Evolutionary conservation across 495 filamentous ascomycete species (phyloP), one percentile per base, ranked within the genome.

Genomic region (Umbilicaria muhlenbergii): DNA sequence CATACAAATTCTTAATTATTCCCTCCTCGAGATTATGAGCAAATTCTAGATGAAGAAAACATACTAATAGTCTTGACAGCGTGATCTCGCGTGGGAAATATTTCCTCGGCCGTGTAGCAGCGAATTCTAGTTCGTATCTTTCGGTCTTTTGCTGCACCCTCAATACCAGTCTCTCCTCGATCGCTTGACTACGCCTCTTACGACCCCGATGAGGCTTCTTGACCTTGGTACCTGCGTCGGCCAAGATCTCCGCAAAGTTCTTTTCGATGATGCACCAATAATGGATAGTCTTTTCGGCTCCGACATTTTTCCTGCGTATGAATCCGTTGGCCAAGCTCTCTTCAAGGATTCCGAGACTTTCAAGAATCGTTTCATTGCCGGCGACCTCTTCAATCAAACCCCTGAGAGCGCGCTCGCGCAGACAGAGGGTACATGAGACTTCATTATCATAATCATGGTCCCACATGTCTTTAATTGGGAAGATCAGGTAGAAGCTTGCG

Each of bases 21-120:
- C 19, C n/a, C 15, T 42, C 31, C n/a, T 12, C 36, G 33, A 16
- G 31, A 32, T 19, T 17, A 38, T 13, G 19, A 31, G 5, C 10
- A 24, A 3, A 5, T 33, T 6, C 11, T 18, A 55, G 52, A 39
- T 46, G 21, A 50, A 55, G 21, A 24, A 24, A 24, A 24, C 21
- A 24, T 24, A 40, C 13, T 40, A 13, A 40, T 40, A 5, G 4
- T 41, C 21, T 16, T 34, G 11, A 39, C 15, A 49, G 46, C 46
- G 46, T 12, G 41, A 49, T 19, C 3, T 28, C 2, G 52, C 52
- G 31, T 55, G 52, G 52, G 52, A 50, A 18, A 45, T 55, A 38
- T 55, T 55, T 19, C 52, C 52, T 18, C 52, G 52, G 52, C 62
- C 64, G 4, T 71, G 67, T 41, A 52, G 70, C 32, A 65, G 68